A percentile compares a stretch with the other conserved stretches of the same genome.
Evolutionary conservation across 2,329 filamentous ascomycete genomes (phyloP).

Genomic region (Claviceps maximensis): DNA sequence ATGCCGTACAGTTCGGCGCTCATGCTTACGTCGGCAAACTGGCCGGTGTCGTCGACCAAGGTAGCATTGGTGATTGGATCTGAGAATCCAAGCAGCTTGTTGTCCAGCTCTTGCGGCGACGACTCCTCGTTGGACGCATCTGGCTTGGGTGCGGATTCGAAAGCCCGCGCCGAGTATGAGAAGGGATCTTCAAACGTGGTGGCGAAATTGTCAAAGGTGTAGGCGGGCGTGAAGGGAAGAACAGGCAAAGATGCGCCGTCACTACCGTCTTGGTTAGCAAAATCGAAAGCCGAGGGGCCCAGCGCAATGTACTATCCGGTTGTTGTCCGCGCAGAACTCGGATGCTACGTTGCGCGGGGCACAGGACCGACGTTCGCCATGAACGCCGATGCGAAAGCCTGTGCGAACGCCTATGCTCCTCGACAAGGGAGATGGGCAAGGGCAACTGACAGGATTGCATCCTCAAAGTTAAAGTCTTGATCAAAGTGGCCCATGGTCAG

Average conservation of each 20-base stretch:
- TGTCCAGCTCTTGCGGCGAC: constrained; percentile 46
- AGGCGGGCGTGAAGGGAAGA: constrained; percentile 43
- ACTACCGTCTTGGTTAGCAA: constrained; percentile 10
- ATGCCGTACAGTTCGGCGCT: constrained; percentile 71
- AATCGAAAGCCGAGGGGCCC: not conserved
- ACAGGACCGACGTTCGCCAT: not conserved
- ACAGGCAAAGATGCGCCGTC: constrained; percentile 21
- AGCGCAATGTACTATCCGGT: too few species aligned
- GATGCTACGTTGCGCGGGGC: too few species aligned
- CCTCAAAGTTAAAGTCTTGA: constrained; percentile 40
- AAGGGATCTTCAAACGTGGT: constrained; percentile 55
- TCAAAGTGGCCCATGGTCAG: constrained; percentile 39
- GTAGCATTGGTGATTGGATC: constrained; percentile 45
- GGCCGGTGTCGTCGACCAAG: constrained; percentile 52
- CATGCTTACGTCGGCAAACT: constrained; percentile 51
- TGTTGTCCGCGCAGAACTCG: too few species aligned
- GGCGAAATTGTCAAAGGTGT: constrained; percentile 48
- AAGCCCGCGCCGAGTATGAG: constrained; percentile 38
- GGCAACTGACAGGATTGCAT: constrained; percentile 39
- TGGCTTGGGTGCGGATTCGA: constrained; percentile 29
- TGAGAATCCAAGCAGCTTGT: constrained; percentile 65
- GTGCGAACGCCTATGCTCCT: not conserved
- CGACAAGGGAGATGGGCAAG: not conserved
- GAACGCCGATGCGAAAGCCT: too few species aligned
- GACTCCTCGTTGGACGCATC: constrained; percentile 33